Base-by-base conservation (phyloP, 805 yeast genomes). In the Lachancea waltii region DNA sequence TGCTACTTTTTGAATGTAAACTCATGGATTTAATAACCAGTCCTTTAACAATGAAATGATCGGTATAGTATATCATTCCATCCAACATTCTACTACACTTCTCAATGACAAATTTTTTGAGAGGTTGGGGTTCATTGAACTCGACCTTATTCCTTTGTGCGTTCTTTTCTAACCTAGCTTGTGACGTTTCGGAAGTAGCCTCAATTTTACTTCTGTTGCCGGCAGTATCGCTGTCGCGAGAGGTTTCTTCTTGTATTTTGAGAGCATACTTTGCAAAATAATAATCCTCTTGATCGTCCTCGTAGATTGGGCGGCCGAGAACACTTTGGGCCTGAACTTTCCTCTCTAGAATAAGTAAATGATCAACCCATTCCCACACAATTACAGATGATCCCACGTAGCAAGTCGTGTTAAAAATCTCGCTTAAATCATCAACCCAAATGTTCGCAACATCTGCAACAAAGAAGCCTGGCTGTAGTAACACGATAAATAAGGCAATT, bases 341-440 rank as follows among this genome's bases (percentile, higher is more conserved):
- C 45, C 75, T 73, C 60, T 77, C 78, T 28, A 80, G 57, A 9
- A 71, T 65, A 35, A 72, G 71, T 39, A 80, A 68, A 45, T 82
- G 68, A 51, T 81, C 83, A 44, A 82, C 71, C 90, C 94, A 85
- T 58, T 84, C 94, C 92, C 94, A 83, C 1, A 84, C 84, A 8
- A 81, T 69, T 5, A 81, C 81, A 21, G 85, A 81, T 24, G 85
- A 73, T 15, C 81, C 67, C 7, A 82, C 73, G 53, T 79, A 81
- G n/a, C 81, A 73, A 1, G 83, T 79, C 14, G 84, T 73, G 30
- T 81, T 78, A 58, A 83, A 81, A 30, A 83, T 65, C 52, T 83
- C 90, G 15, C 86, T 77, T 36, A 83, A 64, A 45, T 79, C 82
- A 41, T 73, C 73, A n/a, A 79, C 77, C 83, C 87, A 85, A 5